Base-by-base conservation (phyloP, 768 basidiomycete species). In the Pleurotus eryngii region DNA sequence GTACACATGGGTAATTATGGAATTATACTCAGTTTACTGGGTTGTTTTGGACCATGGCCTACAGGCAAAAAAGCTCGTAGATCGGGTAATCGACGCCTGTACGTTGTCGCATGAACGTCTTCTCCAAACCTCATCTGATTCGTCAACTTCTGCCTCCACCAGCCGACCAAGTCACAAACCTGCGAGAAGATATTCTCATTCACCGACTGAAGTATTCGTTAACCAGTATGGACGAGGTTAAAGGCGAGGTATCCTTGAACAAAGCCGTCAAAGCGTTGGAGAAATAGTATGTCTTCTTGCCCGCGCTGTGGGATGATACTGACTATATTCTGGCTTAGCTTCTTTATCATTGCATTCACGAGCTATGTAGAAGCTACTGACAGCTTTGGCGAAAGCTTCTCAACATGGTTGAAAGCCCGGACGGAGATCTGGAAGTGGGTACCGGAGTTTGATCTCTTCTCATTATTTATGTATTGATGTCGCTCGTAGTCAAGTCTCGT, bases 1-100 rank as follows among this genome's bases (percentile, higher is more conserved):
- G 95, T 95, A 1, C 84, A 96, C 61, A 83, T 88, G 77, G 97
- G 97, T 45, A 94, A 90, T 62, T 99, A 97, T 67, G 86, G 93
- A 49, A 76, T 95, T 42, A 87, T 99, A 40, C 81, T 98, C 27
- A 93, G 92, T 65, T 79, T 99, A 46, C 78, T 98, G 5, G 95
- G 95, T n/a, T 94, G 89, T 63, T 72, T 72, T 99, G 47, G 97
- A 98, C 62, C 80, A 47, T 38, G 97, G 97, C 0, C 71, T 86
- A 35, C 82, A 83, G 62, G 82, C 87, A n/a, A 99, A 99, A 76
- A 84, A 77, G 56, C 78, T 98, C 2, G 95, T 95, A 0, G 97
- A 99, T 72, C 81, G 85, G 11, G 83, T 97, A 57, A 88, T 98
- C 55, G 95, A 99, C 67, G 79, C 85, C 49, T 75, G 77, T 80